These are phyloP conservation scores for Trichoderma sp. DNA, from an alignment of 2,329 filamentous ascomycete genomes.

Conservation along the genomic window DNA sequence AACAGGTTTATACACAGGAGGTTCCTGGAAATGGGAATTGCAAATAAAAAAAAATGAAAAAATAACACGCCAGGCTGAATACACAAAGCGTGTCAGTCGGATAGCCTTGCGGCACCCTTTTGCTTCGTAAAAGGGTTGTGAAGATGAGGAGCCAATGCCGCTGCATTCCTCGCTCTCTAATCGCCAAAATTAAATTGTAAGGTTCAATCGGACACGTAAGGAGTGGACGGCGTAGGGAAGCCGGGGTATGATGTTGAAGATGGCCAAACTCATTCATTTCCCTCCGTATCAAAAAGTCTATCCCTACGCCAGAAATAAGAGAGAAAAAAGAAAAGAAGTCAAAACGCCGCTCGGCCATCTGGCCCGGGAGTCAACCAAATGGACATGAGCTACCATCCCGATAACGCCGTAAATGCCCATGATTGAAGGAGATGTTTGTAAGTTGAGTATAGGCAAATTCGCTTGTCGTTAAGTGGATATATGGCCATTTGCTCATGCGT, in stretches of 20 bases:
- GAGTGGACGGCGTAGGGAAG: conserved; percentile 42
- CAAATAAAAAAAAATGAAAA: not conserved
- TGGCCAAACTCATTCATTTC: conserved; percentile 22
- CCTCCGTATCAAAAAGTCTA: conserved; percentile 29
- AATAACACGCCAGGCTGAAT: conserved; percentile 8
- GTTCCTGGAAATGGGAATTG: conserved; percentile 17
- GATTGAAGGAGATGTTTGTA: conserved; percentile 24
- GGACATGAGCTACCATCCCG: conserved; percentile 40
- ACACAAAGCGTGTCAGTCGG: not conserved
- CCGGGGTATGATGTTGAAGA: conserved; percentile 21
- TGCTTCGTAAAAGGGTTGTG: conserved; percentile 1
- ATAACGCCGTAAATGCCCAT: conserved; percentile 45
- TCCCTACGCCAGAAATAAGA: conserved; percentile 36
- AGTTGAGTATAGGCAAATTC: conserved; percentile 21
- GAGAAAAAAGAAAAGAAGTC: conserved; percentile 31
- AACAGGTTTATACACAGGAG: conserved; percentile 17
- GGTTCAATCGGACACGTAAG: conserved; percentile 33
- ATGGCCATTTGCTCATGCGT: conserved; percentile 50
- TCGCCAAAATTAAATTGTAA: conserved; percentile 31
- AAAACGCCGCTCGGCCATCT: conserved; percentile 39
- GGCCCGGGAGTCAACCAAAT: conserved; percentile 33
- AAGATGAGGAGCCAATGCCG: conserved; percentile 11
- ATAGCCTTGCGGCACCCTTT: conserved; percentile 3
- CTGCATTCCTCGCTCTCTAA: conserved; percentile 24
- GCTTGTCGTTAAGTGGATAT: conserved; percentile 22